Conservation (phyloP, 768 basidiomycete species). For the Lactarius sanguifluus region DNA sequence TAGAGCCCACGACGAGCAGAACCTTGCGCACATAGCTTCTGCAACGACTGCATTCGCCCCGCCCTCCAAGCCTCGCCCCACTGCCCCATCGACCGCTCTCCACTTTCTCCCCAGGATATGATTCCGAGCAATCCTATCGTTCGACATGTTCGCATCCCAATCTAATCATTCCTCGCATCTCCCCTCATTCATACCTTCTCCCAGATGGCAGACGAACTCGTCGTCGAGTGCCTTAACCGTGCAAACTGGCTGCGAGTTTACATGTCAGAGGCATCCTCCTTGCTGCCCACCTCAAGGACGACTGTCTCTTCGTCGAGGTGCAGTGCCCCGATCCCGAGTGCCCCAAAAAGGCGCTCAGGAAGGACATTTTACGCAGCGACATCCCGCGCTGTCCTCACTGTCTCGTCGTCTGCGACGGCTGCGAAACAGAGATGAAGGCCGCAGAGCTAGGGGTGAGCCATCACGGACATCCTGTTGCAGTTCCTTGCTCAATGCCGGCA, state of each 20-base stretch:
- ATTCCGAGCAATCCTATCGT: conserved; percentile 71
- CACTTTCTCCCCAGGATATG: conserved; percentile 58
- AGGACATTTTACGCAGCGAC: conserved; percentile 38
- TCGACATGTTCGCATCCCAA: conserved; percentile 55
- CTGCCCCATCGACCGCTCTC: conserved; percentile 84
- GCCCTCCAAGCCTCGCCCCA: conserved; percentile 66
- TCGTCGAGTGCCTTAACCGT: conserved; percentile 68
- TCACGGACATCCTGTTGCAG: neutral
- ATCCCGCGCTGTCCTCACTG: conserved; percentile 39
- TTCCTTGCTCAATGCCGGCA: neutral
- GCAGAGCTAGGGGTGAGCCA: conserved; percentile 37
- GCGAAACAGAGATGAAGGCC: conserved; percentile 39
- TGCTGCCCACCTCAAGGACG: conserved; percentile 58
- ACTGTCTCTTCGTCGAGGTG: conserved; percentile 58
- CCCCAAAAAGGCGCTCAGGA: conserved; percentile 43
- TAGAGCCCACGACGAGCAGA: conserved; percentile 69
- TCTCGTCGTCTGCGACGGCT: conserved; percentile 36
- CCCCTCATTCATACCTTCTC: neutral
- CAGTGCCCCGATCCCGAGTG: conserved; percentile 52
- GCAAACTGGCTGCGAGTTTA: conserved; percentile 58
- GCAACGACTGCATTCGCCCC: conserved; percentile 71
- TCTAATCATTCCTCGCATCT: neutral
- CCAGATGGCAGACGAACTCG: conserved; percentile 81
- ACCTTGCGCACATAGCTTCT: conserved; percentile 89
- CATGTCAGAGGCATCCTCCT: conserved; percentile 67